Evolutionary conservation across 306 rosid genomes (phyloP), one percentile per base, ranked within the genome.

Genomic region (Prunus mongolica): DNA sequence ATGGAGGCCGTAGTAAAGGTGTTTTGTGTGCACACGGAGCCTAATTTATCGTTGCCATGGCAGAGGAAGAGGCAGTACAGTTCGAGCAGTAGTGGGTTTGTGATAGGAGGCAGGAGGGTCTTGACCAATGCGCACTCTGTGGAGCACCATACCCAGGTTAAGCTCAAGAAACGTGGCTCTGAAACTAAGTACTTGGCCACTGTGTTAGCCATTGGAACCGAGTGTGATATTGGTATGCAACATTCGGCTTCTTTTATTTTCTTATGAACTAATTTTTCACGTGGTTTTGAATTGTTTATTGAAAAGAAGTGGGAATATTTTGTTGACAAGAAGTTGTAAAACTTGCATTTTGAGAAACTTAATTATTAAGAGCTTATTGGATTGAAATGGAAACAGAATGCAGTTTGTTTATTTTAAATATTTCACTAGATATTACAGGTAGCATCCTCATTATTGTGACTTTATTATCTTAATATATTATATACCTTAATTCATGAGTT

Each of bases 1-100:
- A 92, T 92, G 96, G 97, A 89, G 71, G 85, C 96, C 19, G 96
- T 92, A 62, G 97, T 92, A 60, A 92, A 89, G 81, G 96, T 92
- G 76, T 89, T 89, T 52, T 92, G 96, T 5, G 93, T 87, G 2
- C 97, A 92, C 67, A 86, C 97, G 9, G 96, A 89, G 73, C 96
- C 97, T 49, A 92, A 92, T 69, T 89, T 92, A 81, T 92, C 97
- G 64, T 34, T 88, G 47, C 94, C 94, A 13, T 89, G 97, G 97
- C 97, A 89, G 88, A 75, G 96, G 80, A 92, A 89, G 85, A 85
- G 95, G 58, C 97, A 87, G 55, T 89, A 87, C 63, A 88, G 91
- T 69, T 86, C 96, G 54, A 92, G 96, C 58, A 89, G 97, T 41
- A 92, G 93, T 79, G 97, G 97, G 65, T 89, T 89, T 68, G 84